Base-by-base conservation (phyloP, 2,329 filamentous ascomycete species). In the Scytalidium sp. region DNA sequence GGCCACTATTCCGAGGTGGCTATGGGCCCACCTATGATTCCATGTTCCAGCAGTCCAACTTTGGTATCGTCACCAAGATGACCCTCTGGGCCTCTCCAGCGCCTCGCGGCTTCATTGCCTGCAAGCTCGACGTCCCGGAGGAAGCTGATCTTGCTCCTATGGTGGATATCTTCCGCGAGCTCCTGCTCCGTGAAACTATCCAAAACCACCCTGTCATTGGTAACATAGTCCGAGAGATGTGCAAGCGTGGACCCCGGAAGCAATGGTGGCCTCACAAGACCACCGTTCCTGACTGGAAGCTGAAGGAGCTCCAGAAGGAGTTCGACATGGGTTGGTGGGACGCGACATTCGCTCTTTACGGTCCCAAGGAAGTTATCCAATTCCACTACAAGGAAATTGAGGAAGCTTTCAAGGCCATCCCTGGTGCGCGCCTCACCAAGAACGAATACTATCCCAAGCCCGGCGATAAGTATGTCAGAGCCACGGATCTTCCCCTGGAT, bases 1-100 rank as follows among this genome's bases (percentile, higher is more conserved):
- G 65, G 65, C 64, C 67, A 50, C 61, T 61, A 2, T 70, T 70
- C 54, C 62, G 62, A 43, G 63, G 70, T 47, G 62, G 62, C 2
- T 72, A 70, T 53, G 68, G 70, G 1, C 69, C 69, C 0, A 58
- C 63, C 9, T 56, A 66, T 13, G 66, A 71, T 49, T 71, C 72
- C 3, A 66, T 79, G 10, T 80, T 79, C 53, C 68, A 70, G 1
- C 75, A 79, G 56, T 71, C 69, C 21, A 78, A 75, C 50, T 67
- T 77, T n/a, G 76, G 75, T 40, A 73, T 79, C 25, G 72, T 77
- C 10, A 75, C 74, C 4, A 78, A 79, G 60, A 74, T 80, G 68
- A 76, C 76, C 1, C 67, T 79, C 39, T 49, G 46, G 46, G 41
- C 41, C 29, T n/a, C 10, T 10, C 57, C 59, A 20, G 53, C 50